phyloP scores from a whole-genome alignment of 805 yeast species.

The Starmerella stigmatis region DNA sequence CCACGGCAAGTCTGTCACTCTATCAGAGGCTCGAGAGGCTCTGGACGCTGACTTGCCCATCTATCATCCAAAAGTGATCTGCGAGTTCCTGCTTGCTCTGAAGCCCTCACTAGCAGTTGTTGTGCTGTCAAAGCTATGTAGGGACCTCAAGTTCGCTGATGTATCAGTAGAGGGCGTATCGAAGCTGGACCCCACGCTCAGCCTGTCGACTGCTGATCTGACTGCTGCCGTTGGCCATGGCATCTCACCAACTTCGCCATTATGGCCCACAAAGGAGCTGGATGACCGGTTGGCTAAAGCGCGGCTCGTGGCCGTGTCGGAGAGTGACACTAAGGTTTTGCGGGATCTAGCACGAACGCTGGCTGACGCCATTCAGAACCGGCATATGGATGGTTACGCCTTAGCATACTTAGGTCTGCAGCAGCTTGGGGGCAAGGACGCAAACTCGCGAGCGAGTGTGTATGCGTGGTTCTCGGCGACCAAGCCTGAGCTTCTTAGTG shows the following conservation, averaged over 20 bases:
- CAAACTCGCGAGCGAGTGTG: constrained; percentile 32
- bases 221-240: not conserved
- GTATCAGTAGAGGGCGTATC: not conserved
- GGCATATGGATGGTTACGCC: constrained; percentile 7
- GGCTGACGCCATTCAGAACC: not conserved
- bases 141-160: constrained; percentile 8
- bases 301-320: not conserved
- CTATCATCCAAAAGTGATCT: constrained; percentile 80
- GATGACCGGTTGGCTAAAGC: not conserved
- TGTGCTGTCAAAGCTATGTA: constrained; percentile 34
- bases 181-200: not conserved
- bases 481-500: constrained; percentile 53
- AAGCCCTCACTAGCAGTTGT: constrained; percentile 45
- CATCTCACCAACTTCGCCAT: not conserved
- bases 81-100: constrained; percentile 60
- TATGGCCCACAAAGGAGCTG: not conserved
- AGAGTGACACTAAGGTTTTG: not conserved
- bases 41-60: constrained; percentile 47
- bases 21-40: not conserved
- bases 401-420: constrained; percentile 4
- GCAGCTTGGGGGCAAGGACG: not conserved
- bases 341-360: not conserved
- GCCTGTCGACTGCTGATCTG: not conserved
- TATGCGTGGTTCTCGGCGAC: constrained; percentile 84
- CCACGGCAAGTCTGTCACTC: not conserved